Percentiles rank a stretch among this genome's conserved stretches.
Conservation (phyloP, 345 rosid genomes). For the Gossypium longicalyx region DNA sequence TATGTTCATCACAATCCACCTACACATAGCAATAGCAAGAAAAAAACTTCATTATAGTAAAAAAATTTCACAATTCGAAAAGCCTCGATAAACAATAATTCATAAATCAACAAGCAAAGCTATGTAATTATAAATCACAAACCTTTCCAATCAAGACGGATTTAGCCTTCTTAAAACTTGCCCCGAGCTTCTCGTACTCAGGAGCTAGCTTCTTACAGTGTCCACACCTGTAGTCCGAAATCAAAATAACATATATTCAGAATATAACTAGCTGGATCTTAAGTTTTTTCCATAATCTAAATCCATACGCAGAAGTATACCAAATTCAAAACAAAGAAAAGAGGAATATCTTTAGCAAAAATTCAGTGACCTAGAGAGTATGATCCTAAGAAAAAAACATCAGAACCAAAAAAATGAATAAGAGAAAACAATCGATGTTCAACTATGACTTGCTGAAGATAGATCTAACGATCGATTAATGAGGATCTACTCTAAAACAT, state of each 20-base stretch:
- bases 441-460: background rate
- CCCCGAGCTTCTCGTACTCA: constrained; percentile 85
- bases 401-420: background rate
- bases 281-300: background rate
- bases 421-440: background rate
- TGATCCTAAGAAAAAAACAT: background rate
- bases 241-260: background rate
- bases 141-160: constrained; percentile 92
- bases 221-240: constrained; percentile 66
- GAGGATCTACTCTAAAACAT: constrained; percentile 8
- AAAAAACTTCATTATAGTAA: background rate
- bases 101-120: background rate
- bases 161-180: constrained; percentile 87
- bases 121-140: background rate
- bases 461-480: constrained; percentile 22
- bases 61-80: background rate
- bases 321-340: background rate
- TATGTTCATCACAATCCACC: constrained; percentile 99
- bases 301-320: background rate
- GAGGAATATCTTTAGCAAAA: background rate
- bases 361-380: background rate
- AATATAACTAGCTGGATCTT: background rate
- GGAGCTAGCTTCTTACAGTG: constrained; percentile 99
- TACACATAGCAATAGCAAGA: constrained; percentile 17
- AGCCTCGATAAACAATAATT: background rate